Percentiles rank a stretch among this genome's conserved stretches.
These are phyloP conservation scores for Collybia sordida DNA, from an alignment of 768 basidiomycete species.

Conservation along the genomic window DNA sequence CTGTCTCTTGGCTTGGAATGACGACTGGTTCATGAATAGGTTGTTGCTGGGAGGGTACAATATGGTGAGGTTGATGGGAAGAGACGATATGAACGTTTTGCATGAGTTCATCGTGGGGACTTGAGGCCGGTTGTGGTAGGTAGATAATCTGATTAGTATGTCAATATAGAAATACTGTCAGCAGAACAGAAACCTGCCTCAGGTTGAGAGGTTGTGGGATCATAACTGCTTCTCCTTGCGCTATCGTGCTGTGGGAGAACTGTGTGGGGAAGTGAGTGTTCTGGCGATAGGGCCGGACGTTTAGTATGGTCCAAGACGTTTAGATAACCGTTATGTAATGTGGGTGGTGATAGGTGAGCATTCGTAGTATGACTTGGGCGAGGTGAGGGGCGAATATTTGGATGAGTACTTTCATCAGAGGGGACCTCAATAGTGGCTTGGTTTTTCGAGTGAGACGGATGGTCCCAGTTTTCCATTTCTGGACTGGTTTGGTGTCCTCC, in stretches of 20 bases:
- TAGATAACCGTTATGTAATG: too few species aligned
- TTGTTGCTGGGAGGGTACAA: conserved; percentile 3
- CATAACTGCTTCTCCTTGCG: background rate
- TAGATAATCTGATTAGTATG: background rate
- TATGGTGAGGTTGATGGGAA: conserved; percentile 7
- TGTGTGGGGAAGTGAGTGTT: background rate
- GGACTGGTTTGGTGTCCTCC: conserved; percentile 11
- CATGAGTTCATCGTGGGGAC: background rate
- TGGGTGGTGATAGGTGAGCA: background rate
- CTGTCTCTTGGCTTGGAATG: background rate
- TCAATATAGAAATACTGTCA: too few species aligned
- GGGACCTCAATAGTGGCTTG: background rate
- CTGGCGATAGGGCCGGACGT: too few species aligned
- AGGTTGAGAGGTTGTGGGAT: background rate
- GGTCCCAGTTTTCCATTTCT: background rate
- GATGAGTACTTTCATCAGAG: background rate
- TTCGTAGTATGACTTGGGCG: background rate
- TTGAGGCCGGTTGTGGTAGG: background rate
- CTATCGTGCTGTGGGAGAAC: background rate
- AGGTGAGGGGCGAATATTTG: background rate
- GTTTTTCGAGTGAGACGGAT: background rate
- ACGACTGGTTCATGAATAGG: background rate
- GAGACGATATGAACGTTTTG: conserved; percentile 4
- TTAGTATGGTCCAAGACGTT: too few species aligned
- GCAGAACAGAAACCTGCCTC: background rate